phyloP scores from a whole-genome alignment of 73 alveolate genomes.

The Paramecium bursaria region DNA sequence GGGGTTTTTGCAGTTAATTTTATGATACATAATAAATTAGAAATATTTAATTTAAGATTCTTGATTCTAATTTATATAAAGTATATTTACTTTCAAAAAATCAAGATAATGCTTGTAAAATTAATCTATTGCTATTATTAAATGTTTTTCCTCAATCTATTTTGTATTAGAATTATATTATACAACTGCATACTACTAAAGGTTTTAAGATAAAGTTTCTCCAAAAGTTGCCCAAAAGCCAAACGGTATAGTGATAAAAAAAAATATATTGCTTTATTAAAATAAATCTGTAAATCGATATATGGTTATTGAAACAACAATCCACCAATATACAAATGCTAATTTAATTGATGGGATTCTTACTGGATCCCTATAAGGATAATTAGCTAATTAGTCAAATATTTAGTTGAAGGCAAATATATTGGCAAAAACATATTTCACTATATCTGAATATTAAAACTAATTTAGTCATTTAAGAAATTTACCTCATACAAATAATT shows the following conservation, averaged over 20 bases:
- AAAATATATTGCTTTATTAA: constrained; percentile 15
- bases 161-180: constrained; percentile 23
- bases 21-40: constrained; percentile 40
- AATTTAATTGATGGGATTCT: constrained; percentile 48
- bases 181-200: constrained; percentile 17
- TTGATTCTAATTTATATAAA: not conserved
- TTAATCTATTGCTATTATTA: constrained; percentile 47
- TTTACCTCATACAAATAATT: constrained; percentile 47
- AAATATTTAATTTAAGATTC: constrained; percentile 22
- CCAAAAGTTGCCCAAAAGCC: constrained; percentile 16
- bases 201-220: constrained; percentile 25
- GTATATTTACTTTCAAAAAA: not conserved
- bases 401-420: constrained; percentile 28
- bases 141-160: constrained; percentile 47
- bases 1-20: constrained; percentile 19
- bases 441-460: constrained; percentile 25
- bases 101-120: constrained; percentile 41
- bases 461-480: not conserved
- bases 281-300: not conserved
- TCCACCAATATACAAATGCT: constrained; percentile 36
- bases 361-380: constrained; percentile 46
- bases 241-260: constrained; percentile 8
- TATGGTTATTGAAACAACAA: constrained; percentile 5
- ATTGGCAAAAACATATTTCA: constrained; percentile 41
- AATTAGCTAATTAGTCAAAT: constrained; percentile 34